Evolutionary conservation across 768 basidiomycete species (phyloP).

Genomic region (Tylopilus plumbeoviolaceoides): DNA sequence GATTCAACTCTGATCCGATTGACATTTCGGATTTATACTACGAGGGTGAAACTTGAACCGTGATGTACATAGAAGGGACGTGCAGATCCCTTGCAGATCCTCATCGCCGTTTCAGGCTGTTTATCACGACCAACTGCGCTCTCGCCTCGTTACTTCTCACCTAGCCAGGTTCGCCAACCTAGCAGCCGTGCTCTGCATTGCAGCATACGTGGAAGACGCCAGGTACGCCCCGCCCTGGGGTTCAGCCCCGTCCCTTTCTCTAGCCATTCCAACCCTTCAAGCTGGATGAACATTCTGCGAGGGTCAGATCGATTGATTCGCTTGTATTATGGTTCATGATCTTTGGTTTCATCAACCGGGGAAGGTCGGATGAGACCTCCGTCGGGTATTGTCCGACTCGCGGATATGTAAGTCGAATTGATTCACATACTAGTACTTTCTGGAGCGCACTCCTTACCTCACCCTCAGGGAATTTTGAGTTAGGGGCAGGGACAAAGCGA

Average conservation of each 20-base stretch:
- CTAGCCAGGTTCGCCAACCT: not conserved
- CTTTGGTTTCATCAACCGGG: constrained; percentile 9
- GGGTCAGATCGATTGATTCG: constrained; percentile 1
- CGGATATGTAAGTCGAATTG: not conserved
- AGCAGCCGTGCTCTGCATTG: constrained; percentile 1
- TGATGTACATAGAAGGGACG: constrained; percentile 1
- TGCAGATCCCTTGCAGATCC: constrained; percentile 23
- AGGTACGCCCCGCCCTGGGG: too few species aligned
- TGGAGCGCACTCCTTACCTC: not conserved
- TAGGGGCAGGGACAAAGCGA: not conserved
- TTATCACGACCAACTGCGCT: constrained; percentile 16
- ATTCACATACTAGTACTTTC: constrained; percentile 1
- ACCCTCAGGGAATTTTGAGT: not conserved
- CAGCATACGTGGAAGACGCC: not conserved
- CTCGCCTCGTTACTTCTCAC: constrained; percentile 12
- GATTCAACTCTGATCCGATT: constrained; percentile 17
- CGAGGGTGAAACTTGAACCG: constrained; percentile 9
- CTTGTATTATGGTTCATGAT: constrained; percentile 1
- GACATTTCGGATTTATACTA: constrained; percentile 16
- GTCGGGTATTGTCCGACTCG: constrained; percentile 10
- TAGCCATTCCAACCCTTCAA: constrained; percentile 5
- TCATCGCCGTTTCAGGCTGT: constrained; percentile 17
- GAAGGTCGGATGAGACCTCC: constrained; percentile 3
- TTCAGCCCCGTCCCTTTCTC: constrained; percentile 1
- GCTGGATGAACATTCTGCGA: not conserved